A percentile compares a stretch with the other conserved stretches of the same genome.
phyloP scores from a whole-genome alignment of 78 protist species.

The Dictyostelium discoideum region dicty_2.7 NC_007088.5:3892001-3892500 shows the following conservation, averaged over 20 bases:
- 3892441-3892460: conserved; percentile 36
- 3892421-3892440: conserved; percentile 54
- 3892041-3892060: conserved; percentile 19
- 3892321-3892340: conserved; percentile 42
- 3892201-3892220: not conserved
- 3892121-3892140: not conserved
- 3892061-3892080: not conserved
- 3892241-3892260: conserved; percentile 71
- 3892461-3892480: conserved; percentile 20
- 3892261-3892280: not conserved
- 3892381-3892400: conserved; percentile 19
- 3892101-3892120: conserved; percentile 13
- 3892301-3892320: conserved; percentile 63
- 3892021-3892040: conserved; percentile 69
- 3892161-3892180: not conserved
- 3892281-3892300: conserved; percentile 20
- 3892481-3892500: conserved; percentile 37
- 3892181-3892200: conserved; percentile 4
- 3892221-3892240: conserved; percentile 20
- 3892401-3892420: not conserved
- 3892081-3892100: conserved; percentile 4
- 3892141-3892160: not conserved
- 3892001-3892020: conserved; percentile 66
- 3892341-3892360: conserved; percentile 48
- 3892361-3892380: conserved; percentile 60